These are phyloP conservation scores for Actinidia arguta DNA, from an alignment of 179 eudicot species.

Conservation along the genomic window DNA sequence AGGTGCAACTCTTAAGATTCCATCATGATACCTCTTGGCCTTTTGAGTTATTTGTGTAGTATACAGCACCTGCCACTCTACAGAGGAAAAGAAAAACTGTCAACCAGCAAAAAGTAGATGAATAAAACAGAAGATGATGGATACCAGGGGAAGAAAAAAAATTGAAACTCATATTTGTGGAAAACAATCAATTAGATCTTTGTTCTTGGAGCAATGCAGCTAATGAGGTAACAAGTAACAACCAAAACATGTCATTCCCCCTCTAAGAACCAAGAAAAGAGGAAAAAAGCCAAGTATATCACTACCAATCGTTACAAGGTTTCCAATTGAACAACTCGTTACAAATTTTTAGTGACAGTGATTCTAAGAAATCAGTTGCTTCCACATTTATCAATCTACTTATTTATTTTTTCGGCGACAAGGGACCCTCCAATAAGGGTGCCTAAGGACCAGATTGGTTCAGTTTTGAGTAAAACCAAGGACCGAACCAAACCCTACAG, in stretches of 20 bases:
- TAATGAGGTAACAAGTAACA: not conserved
- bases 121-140: not conserved
- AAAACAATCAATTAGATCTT: not conserved
- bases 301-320: not conserved
- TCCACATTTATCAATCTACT: not conserved
- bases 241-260: not conserved
- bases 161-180: not conserved
- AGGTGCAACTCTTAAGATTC: slow-evolving; percentile 58
- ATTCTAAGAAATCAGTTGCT: not conserved
- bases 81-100: slow-evolving; percentile 8
- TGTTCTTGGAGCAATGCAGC: not conserved
- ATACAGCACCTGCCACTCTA: slow-evolving; percentile 88
- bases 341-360: not conserved
- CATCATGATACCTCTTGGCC: slow-evolving; percentile 94
- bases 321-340: not conserved
- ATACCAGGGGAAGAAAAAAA: slow-evolving; percentile 1
- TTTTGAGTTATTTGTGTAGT: slow-evolving; percentile 81
- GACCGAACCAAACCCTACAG: too few species aligned
- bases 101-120: not conserved
- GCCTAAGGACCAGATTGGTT: too few species aligned
- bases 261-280: not conserved
- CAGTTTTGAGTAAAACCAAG: too few species aligned
- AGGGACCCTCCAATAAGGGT: too few species aligned
- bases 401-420: too few species aligned
- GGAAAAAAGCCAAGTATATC: not conserved